These are phyloP conservation scores for Arachnopeziza araneosa DNA, from an alignment of 2,329 filamentous ascomycete species.

Conservation along the genomic window DNA sequence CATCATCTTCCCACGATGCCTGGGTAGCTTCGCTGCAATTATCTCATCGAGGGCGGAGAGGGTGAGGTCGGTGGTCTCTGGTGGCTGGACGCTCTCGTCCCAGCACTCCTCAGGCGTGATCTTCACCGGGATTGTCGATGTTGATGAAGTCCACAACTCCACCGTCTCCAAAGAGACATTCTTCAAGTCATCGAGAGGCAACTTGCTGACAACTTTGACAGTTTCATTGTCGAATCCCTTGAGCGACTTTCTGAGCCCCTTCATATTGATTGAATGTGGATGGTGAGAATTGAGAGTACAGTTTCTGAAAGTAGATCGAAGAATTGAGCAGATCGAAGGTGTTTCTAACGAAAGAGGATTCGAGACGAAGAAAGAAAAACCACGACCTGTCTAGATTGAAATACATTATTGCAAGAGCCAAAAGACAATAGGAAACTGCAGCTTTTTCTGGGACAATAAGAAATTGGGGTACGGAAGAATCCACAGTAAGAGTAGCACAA, in stretches of 20 bases:
- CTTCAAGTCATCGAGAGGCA: neutral
- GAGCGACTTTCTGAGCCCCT: neutral
- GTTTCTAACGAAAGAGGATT: neutral
- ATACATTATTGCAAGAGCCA: neutral
- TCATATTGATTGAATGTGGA: neutral
- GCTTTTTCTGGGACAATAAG: neutral
- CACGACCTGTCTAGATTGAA: neutral
- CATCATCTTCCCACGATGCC: neutral
- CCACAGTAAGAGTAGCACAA: neutral
- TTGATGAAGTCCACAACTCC: slow-evolving; percentile 3
- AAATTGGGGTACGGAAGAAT: neutral
- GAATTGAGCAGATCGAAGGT: neutral
- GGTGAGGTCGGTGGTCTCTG: neutral
- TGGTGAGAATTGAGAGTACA: neutral
- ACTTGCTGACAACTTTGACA: neutral
- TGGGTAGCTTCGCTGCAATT: neutral
- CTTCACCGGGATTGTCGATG: slow-evolving; percentile 3
- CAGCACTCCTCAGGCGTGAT: slow-evolving; percentile 6
- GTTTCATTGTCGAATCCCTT: neutral
- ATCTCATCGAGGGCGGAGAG: slow-evolving; percentile 5
- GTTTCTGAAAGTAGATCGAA: neutral
- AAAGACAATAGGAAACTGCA: neutral
- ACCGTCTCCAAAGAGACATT: neutral
- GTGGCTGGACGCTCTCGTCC: neutral
- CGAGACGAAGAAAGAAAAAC: neutral